Evolutionary conservation across 495 filamentous ascomycete genomes (phyloP).

Genomic region (Lichenothelia convexa): DNA sequence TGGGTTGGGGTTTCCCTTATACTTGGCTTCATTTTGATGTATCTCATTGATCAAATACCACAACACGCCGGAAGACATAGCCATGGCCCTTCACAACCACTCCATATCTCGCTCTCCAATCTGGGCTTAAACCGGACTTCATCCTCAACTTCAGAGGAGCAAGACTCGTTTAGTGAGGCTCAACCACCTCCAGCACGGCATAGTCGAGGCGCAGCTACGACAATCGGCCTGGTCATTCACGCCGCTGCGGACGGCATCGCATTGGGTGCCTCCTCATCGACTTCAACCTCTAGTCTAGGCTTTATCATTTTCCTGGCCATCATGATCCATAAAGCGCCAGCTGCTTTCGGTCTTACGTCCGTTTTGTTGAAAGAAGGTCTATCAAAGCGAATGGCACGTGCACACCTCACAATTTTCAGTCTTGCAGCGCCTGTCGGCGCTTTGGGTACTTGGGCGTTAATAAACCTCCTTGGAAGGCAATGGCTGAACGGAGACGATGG

Average conservation of each 20-base stretch:
- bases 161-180: conserved; percentile 16
- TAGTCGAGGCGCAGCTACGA: conserved; percentile 44
- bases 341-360: conserved; percentile 84
- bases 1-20: conserved; percentile 76
- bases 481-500: conserved; percentile 26
- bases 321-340: conserved; percentile 93
- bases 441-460: conserved; percentile 59
- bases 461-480: conserved; percentile 25
- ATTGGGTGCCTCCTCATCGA: conserved; percentile 65
- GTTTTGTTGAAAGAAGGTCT: conserved; percentile 76
- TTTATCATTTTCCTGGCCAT: conserved; percentile 91
- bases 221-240: conserved; percentile 86
- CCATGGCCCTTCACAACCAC: conserved; percentile 31
- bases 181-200: conserved; percentile 15
- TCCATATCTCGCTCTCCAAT: conserved; percentile 71
- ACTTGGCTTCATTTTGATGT: conserved; percentile 89
- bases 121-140: conserved; percentile 35
- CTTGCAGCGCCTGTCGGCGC: conserved; percentile 80
- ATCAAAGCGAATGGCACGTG: conserved; percentile 64
- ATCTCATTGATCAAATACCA: conserved; percentile 79
- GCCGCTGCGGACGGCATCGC: conserved; percentile 94
- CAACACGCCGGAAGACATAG: conserved; percentile 43
- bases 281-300: conserved; percentile 48
- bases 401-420: conserved; percentile 79
- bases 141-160: conserved; percentile 30